These are phyloP conservation scores for Saturnispora serradocipensis DNA, from an alignment of 805 yeast species.

Conservation along the genomic window DNA sequence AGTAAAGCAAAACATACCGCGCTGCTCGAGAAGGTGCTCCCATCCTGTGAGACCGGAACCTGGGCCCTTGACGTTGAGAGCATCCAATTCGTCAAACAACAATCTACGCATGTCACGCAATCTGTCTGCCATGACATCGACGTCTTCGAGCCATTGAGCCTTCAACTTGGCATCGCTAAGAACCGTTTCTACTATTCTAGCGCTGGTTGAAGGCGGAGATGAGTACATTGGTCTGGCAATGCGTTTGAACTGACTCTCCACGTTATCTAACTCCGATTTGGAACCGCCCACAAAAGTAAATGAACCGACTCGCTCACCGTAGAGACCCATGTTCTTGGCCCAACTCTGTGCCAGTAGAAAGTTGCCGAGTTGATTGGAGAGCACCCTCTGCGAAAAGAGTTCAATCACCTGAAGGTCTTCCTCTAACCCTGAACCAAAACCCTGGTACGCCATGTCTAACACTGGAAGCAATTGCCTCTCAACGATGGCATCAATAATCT, in stretches of 20 bases:
- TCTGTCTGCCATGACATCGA: conserved; percentile 68
- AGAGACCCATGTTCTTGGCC: conserved; percentile 91
- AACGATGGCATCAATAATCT: conserved; percentile 55
- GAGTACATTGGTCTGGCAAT: conserved; percentile 82
- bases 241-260: conserved; percentile 63
- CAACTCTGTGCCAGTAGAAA: conserved; percentile 77
- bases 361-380: conserved; percentile 40
- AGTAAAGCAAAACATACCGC: conserved; percentile 95
- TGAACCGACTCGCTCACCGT: conserved; percentile 93
- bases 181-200: conserved; percentile 76
- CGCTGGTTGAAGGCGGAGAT: conserved; percentile 92
- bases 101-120: conserved; percentile 61
- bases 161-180: conserved; percentile 52
- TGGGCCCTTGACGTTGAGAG: conserved; percentile 21
- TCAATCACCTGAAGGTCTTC: conserved; percentile 50
- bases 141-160: conserved; percentile 74
- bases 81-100: conserved; percentile 47
- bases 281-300: conserved; percentile 54
- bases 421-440: conserved; percentile 81
- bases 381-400: conserved; percentile 33
- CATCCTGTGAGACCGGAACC: conserved; percentile 54
- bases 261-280: conserved; percentile 39
- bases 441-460: conserved; percentile 93
- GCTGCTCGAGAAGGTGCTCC: conserved; percentile 80
- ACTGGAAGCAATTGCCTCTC: conserved; percentile 61